Percentiles rank a stretch among this genome's conserved stretches.
These are phyloP conservation scores for Combretum micranthum DNA, from an alignment of 345 rosid species.

Conservation along the genomic window DNA sequence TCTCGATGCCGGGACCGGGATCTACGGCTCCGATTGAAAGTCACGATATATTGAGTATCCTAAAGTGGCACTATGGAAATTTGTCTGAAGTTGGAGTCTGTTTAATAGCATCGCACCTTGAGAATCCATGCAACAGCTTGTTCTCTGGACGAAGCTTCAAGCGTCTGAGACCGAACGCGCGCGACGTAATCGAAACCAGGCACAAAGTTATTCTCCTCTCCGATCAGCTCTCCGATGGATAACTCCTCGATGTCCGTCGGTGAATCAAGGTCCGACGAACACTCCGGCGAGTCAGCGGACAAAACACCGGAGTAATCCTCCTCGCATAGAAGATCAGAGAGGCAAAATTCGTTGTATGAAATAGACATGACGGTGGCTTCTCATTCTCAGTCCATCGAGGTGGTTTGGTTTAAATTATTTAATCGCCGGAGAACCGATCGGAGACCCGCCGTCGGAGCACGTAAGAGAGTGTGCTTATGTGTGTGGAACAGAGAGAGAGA, in stretches of 20 bases:
- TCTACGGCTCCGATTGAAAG: constrained; percentile 1
- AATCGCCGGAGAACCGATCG: background rate
- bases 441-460: constrained; percentile 4
- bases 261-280: constrained; percentile 59
- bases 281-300: constrained; percentile 56
- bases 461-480: background rate
- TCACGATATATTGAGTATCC: background rate
- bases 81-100: constrained; percentile 3
- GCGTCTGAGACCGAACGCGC: constrained; percentile 59
- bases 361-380: constrained; percentile 34
- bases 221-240: constrained; percentile 51
- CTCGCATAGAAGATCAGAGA: constrained; percentile 66
- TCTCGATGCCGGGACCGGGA: background rate
- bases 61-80: constrained; percentile 20
- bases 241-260: constrained; percentile 45
- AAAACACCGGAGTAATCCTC: constrained; percentile 68
- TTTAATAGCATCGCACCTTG: constrained; percentile 35
- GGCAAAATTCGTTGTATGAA: constrained; percentile 41
- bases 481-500: constrained; percentile 7
- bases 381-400: constrained; percentile 39
- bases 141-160: constrained; percentile 81
- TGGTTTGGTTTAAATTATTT: background rate
- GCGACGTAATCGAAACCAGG: constrained; percentile 83
- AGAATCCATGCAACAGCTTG: constrained; percentile 94
- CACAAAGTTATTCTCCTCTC: constrained; percentile 69